Evolutionary conservation across 2,329 filamentous ascomycete genomes (phyloP).

Genomic region (Pestalotiopsis sp.): DNA sequence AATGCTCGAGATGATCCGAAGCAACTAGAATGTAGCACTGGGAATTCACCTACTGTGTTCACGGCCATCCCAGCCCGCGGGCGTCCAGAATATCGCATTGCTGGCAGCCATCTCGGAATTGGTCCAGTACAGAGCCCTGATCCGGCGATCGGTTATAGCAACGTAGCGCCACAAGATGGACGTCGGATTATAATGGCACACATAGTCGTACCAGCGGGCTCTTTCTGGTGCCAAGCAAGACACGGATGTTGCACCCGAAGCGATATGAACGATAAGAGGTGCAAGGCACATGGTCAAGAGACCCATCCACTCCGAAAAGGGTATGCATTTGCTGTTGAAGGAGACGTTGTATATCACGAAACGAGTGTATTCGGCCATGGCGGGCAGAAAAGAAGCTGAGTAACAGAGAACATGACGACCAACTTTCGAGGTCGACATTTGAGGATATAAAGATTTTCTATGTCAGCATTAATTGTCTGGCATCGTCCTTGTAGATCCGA

Average conservation of each 20-base stretch:
- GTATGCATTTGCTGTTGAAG: neutral
- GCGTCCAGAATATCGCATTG: conserved; percentile 32
- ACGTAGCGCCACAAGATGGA: conserved; percentile 23
- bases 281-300: neutral
- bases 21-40: neutral
- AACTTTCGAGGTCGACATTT: no score
- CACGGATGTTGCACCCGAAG: neutral
- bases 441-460: no score
- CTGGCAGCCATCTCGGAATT: conserved; percentile 26
- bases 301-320: neutral
- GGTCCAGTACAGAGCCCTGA: conserved; percentile 27
- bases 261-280: neutral
- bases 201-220: neutral
- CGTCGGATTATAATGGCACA: neutral
- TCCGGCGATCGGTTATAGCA: conserved; percentile 29
- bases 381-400: neutral
- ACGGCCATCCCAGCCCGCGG: conserved; percentile 29
- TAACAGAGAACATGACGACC: neutral
- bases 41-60: conserved; percentile 16
- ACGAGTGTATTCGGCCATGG: neutral
- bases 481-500: no score
- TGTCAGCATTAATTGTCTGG: no score
- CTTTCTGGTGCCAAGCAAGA: neutral
- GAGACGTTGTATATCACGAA: neutral
- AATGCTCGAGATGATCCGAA: neutral